Base-by-base conservation (phyloP, 306 rosid genomes). In the Malus sieversii region DNA sequence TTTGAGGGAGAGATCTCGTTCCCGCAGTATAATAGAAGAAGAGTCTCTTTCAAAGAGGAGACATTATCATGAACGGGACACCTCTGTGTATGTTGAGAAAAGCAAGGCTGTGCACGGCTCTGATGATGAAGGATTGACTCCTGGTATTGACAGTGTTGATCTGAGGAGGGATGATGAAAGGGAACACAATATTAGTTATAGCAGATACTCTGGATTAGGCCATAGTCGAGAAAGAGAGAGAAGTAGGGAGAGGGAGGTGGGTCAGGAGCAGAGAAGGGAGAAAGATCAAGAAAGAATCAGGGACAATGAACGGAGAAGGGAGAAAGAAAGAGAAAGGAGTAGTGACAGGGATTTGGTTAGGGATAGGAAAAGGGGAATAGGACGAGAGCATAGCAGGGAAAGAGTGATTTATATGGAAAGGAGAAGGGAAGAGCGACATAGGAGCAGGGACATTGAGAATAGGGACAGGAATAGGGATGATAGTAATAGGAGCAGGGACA, bases 1-100 rank as follows among this genome's bases (percentile, higher is more conserved):
- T 77, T 68, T 84, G 51, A 84, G 90, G 73, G 92, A 82, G 74
- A 84, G 88, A 81, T 88, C 97, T 71, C 80, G 72, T 66, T 87
- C 96, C 53, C 84, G 68, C 30, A 84, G 90, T 82, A 79, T 82
- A 14, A 68, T 77, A 68, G 98, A 95, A 30, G 97, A 89, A 73
- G 88, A 87, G 85, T 79, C 78, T 46, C 81, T 75, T 63, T 82
- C 80, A 10, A 95, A 78, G 82, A 83, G 84, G 73, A 83, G 87
- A 68, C 69, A 66, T 75, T 76, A 76, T 72, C 71, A 25, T 66
- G 90, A 82, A 46, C 61, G 19, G 51, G 93, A 76, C 27, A 57
- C 65, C 65, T 66, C 46, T 58, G 13, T 63, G 15, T 68, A 77
- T 78, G 79, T 71, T 70, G 85, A 80, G 51, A 87, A 82, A 78